Conservation (phyloP, 2,329 filamentous ascomycete genomes). For the Colletotrichum sp. region DNA sequence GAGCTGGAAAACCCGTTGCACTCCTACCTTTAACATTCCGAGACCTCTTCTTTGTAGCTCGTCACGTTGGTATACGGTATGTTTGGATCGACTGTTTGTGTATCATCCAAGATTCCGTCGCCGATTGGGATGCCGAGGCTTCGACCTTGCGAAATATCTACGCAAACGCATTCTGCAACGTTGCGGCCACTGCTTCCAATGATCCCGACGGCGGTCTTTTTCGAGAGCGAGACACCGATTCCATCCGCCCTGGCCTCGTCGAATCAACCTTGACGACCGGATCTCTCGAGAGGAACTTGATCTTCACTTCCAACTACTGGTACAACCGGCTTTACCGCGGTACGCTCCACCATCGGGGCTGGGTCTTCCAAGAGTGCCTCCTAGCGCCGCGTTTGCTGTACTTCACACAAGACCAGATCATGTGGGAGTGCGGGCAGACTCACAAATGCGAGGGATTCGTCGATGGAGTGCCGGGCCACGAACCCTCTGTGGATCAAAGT, state of each 20-base stretch:
- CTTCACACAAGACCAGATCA: not conserved
- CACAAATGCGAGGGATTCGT: not conserved
- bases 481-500: no score
- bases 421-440: not conserved
- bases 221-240: not conserved
- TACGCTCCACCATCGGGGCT: not conserved
- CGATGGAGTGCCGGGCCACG: no score
- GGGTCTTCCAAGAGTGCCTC: not conserved
- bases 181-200: conserved; percentile 13
- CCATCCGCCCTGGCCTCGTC: not conserved
- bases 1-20: not conserved
- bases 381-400: not conserved
- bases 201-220: conserved; percentile 10
- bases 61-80: conserved; percentile 21
- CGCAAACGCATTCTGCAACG: conserved; percentile 4
- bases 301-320: not conserved
- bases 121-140: conserved; percentile 23
- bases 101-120: conserved; percentile 22
- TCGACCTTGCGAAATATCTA: conserved; percentile 21
- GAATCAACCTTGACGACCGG: not conserved
- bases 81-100: conserved; percentile 24
- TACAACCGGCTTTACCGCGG: no score
- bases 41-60: conserved; percentile 16
- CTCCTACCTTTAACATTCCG: conserved; percentile 19
- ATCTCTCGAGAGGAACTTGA: not conserved